Conservation (phyloP, 2,329 filamentous ascomycete species). For the Cephalotrichum gorgonifer region DNA sequence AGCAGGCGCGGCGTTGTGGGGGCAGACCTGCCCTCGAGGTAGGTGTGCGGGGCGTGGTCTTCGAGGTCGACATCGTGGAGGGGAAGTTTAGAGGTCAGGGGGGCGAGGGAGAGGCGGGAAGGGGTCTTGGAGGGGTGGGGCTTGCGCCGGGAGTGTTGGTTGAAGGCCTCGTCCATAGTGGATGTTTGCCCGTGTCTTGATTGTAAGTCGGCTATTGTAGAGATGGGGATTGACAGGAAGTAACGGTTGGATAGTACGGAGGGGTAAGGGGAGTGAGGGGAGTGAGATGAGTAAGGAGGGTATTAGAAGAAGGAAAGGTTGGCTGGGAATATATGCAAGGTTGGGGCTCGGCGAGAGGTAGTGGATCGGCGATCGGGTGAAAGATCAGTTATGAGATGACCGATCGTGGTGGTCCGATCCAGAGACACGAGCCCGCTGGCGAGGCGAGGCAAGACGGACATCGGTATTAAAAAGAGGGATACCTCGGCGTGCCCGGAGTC, state of each 20-base stretch:
- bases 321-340: no score
- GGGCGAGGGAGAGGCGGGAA: conserved; percentile 52
- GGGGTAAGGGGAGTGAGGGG: neutral
- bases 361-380: no score
- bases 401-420: no score
- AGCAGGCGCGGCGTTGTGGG: conserved; percentile 56
- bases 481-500: neutral
- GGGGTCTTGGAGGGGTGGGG: conserved; percentile 48
- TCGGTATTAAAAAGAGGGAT: neutral
- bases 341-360: no score
- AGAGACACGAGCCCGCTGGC: neutral
- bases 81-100: conserved; percentile 51
- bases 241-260: neutral
- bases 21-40: conserved; percentile 51
- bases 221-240: neutral
- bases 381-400: no score
- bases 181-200: neutral
- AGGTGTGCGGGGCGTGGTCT: conserved; percentile 25
- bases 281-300: no score
- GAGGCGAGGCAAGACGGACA: no score
- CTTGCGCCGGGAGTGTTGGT: conserved; percentile 49
- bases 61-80: conserved; percentile 28
- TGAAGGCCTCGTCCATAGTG: conserved; percentile 50
- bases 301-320: no score
- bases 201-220: neutral